Conservation (phyloP, 2,329 filamentous ascomycete species). For the Catunica adiposa region DNA sequence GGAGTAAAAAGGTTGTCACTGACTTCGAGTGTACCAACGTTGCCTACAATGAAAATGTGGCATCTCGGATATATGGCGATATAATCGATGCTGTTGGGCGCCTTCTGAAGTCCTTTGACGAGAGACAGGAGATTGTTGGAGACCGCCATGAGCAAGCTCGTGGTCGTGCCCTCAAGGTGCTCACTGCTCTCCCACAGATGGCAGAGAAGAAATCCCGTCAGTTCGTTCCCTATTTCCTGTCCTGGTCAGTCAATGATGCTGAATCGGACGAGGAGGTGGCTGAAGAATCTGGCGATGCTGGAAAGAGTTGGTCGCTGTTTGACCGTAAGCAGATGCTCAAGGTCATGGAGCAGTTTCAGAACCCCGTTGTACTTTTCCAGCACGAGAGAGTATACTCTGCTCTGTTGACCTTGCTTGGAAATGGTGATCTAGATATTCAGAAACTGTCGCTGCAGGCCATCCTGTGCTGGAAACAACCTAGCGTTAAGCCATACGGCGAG, state of each 20-base stretch:
- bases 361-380: constrained; percentile 70
- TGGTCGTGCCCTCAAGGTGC: constrained; percentile 61
- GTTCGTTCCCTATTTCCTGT: constrained; percentile 71
- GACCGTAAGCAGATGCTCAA: constrained; percentile 73
- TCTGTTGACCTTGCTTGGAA: constrained; percentile 59
- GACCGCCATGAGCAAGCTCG: constrained; percentile 42
- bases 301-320: constrained; percentile 48
- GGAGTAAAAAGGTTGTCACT: constrained; percentile 32
- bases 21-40: constrained; percentile 79
- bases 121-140: constrained; percentile 39
- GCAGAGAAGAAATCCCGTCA: constrained; percentile 76
- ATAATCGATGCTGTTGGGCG: constrained; percentile 37
- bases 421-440: constrained; percentile 83
- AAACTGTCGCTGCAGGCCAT: constrained; percentile 70
- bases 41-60: constrained; percentile 36
- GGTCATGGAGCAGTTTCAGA: constrained; percentile 70
- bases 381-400: constrained; percentile 59
- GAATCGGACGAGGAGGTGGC: constrained; percentile 21
- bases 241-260: constrained; percentile 50
- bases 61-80: constrained; percentile 34
- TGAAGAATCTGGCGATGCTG: constrained; percentile 24
- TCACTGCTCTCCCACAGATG: constrained; percentile 55
- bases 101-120: constrained; percentile 48
- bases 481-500: constrained; percentile 63
- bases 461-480: constrained; percentile 72